Conservation (phyloP, 495 filamentous ascomycete species). For the Barbatosphaeria neglecta region DNA sequence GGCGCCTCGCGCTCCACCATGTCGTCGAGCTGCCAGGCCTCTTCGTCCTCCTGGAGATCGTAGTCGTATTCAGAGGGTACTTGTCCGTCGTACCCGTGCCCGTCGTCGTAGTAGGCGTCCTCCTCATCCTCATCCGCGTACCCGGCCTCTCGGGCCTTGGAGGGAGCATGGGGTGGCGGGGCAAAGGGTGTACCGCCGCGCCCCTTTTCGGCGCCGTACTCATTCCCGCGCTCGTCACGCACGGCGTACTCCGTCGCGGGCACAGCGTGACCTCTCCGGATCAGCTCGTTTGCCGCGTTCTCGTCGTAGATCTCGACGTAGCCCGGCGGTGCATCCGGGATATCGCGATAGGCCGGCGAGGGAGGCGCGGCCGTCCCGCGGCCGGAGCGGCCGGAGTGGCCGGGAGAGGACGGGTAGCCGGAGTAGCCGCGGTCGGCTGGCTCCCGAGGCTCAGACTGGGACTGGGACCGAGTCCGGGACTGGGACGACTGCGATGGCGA, state of each 20-base stretch:
- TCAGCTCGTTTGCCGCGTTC: background rate
- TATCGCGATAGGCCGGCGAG: background rate
- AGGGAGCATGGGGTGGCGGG: background rate
- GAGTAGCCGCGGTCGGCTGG: too few relatives aligned
- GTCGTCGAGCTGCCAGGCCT: conserved; percentile 1
- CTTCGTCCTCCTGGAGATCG: background rate
- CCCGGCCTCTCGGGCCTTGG: background rate
- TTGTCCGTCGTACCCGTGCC: background rate
- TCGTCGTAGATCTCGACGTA: conserved; percentile 1
- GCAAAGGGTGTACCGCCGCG: too few relatives aligned
- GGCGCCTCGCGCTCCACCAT: conserved; percentile 1
- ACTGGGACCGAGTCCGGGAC: background rate
- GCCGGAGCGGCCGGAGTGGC: background rate
- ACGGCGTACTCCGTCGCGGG: background rate
- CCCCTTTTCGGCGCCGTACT: too few relatives aligned
- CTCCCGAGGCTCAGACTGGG: background rate
- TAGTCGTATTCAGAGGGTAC: background rate
- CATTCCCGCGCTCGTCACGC: too few relatives aligned
- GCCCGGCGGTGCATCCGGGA: background rate
- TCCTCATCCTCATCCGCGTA: background rate
- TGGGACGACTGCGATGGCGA: background rate
- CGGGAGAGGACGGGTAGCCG: too few relatives aligned
- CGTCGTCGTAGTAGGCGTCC: background rate
- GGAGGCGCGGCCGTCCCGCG: background rate
- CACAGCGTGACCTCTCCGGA: background rate